These are phyloP conservation scores for Peniophora sp. DNA, from an alignment of 1,284 basidiomycete species.

Conservation along the genomic window DNA sequence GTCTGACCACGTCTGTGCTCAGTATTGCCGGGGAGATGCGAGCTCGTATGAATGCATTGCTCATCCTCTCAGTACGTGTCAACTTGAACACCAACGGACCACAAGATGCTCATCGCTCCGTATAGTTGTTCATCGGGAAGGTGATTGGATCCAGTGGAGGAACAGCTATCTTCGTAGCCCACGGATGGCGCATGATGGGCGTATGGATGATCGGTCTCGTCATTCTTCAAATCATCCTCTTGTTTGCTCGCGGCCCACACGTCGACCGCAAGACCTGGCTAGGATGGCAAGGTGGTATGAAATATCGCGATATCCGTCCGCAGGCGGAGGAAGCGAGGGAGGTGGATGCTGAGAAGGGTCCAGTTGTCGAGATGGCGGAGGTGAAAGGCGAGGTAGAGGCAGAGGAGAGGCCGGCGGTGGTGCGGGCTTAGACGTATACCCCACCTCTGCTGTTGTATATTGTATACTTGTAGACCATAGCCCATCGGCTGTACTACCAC, in stretches of 20 bases:
- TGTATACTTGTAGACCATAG: too few species aligned
- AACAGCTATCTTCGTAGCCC: constrained; percentile 38
- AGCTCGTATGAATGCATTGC: constrained; percentile 43
- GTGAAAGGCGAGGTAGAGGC: too few species aligned
- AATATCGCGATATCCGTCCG: constrained; percentile 2
- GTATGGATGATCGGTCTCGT: constrained; percentile 39
- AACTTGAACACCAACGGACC: too few species aligned
- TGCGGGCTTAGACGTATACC: too few species aligned
- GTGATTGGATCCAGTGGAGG: constrained; percentile 47
- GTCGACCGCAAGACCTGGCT: constrained; percentile 28
- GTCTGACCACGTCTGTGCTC: constrained; percentile 32
- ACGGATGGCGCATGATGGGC: constrained; percentile 45
- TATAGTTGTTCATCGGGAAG: constrained; percentile 34
- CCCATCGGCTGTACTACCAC: too few species aligned
- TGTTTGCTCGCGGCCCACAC: constrained; percentile 38
- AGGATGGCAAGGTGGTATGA: constrained; percentile 26
- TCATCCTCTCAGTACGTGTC: constrained; percentile 31
- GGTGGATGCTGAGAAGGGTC: too few species aligned
- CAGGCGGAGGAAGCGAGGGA: too few species aligned
- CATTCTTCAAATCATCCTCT: constrained; percentile 28
- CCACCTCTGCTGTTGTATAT: too few species aligned
- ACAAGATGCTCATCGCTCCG: neutral
- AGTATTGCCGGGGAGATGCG: constrained; percentile 28
- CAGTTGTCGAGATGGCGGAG: too few species aligned
- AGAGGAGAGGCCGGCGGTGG: too few species aligned